Evolutionary conservation across 2,329 filamentous ascomycete genomes (phyloP), one percentile per base, ranked within the genome.

Genomic region (Calonectria hawksworthii): DNA sequence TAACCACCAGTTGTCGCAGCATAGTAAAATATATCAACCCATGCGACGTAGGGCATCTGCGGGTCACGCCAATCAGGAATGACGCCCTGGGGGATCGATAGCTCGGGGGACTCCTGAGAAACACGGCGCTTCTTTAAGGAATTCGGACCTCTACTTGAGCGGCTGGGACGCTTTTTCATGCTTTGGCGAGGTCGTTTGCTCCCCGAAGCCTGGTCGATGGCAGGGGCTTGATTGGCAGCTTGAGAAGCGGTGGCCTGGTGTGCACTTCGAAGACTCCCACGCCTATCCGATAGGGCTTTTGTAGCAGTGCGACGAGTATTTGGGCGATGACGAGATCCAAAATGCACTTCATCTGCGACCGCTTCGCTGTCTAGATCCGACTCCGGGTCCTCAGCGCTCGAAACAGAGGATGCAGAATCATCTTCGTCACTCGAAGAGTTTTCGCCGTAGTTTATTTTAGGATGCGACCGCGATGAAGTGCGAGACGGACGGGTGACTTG

Each of bases 21-120:
- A 82, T 91, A 92, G 61, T 90, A 85, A 81, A 98, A 95, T 50
- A 97, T 92, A 70, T 92, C 89, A 30, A 92, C 86, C 77, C 96
- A 92, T 21, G 95, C 89, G 59, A 92, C 89, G 78, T 95, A 94
- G 1, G 93, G 92, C 28, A 95, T 82, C 38, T 83, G 82, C 3
- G 84, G 87, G 28, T 87, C 88, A 72, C 88, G 86, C 91, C 91
- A 94, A 50, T 89, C 85, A 18, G 90, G 90, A 63, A 91, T 89
- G 79, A 73, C 28, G 3, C 74, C 77, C 16, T 75, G 56, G 34
- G 72, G 61, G 21, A 68, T 54, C 4, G 74, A 51, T n/a, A 74
- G 64, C 50, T 68, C 50, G 32, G 72, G 74, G 8, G 70, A 51
- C 13, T 75, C 51, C 10, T 61, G 41, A 34, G 77, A 68, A 3